These are phyloP conservation scores for Penicillium canescens DNA, from an alignment of 495 filamentous ascomycete species.

Conservation along the genomic window DNA sequence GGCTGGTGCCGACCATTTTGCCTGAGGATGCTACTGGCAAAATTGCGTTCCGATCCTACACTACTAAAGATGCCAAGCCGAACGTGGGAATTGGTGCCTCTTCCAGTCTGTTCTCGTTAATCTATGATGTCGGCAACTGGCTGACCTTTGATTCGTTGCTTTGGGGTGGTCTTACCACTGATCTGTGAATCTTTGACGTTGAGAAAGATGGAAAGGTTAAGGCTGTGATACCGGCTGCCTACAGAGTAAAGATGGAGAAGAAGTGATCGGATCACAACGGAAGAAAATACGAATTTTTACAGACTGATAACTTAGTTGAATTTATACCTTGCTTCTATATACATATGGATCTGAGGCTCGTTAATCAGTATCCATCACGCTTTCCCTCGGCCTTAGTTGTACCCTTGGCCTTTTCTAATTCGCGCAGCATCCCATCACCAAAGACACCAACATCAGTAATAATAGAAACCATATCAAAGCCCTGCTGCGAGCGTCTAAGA, in stretches of 20 bases:
- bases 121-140: constrained; percentile 21
- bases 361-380: constrained; percentile 3
- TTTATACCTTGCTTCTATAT: neutral
- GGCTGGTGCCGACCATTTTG: constrained; percentile 32
- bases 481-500: constrained; percentile 59
- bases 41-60: constrained; percentile 28
- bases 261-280: neutral
- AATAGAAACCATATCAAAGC: constrained; percentile 76
- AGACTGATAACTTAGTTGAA: neutral
- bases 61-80: constrained; percentile 8
- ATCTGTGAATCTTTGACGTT: constrained; percentile 38
- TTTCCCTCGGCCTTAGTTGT: constrained; percentile 6
- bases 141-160: constrained; percentile 22
- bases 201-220: constrained; percentile 25
- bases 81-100: constrained; percentile 10
- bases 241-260: constrained; percentile 7
- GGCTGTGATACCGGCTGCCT: constrained; percentile 23
- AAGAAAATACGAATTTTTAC: neutral
- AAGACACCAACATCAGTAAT: constrained; percentile 61
- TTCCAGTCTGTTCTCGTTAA: constrained; percentile 3
- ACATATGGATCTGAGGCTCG: neutral
- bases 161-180: constrained; percentile 26
- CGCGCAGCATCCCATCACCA: constrained; percentile 31
- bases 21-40: constrained; percentile 17
- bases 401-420: constrained; percentile 35